A percentile compares a stretch with the other conserved stretches of the same genome.
Conservation (phyloP, 805 yeast species). For the Wickerhamiella nectarea region DNA sequence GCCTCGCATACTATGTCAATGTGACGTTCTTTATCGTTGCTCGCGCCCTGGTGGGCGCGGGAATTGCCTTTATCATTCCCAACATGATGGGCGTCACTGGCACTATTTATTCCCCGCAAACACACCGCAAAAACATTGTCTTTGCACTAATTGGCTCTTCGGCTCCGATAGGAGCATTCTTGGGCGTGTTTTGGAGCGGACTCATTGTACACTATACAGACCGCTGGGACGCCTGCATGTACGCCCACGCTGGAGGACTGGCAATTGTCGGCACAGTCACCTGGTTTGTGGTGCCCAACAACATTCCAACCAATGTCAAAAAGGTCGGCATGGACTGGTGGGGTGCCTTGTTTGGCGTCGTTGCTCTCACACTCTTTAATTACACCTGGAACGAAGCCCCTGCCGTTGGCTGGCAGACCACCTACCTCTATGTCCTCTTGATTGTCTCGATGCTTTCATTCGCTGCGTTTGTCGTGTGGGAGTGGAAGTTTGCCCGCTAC, state of each 20-base stretch:
- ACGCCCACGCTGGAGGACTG: slow-evolving; percentile 30
- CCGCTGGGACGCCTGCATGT: slow-evolving; percentile 27
- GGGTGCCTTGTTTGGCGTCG: slow-evolving; percentile 45
- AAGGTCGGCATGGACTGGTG: slow-evolving; percentile 31
- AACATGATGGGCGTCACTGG: slow-evolving; percentile 47
- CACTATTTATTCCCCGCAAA: slow-evolving; percentile 16
- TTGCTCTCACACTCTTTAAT: slow-evolving; percentile 48
- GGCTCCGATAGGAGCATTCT: slow-evolving; percentile 49
- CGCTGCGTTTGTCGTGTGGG: slow-evolving; percentile 36
- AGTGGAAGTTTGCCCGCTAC: slow-evolving; percentile 31
- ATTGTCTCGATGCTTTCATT: slow-evolving; percentile 36
- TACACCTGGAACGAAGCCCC: slow-evolving; percentile 71
- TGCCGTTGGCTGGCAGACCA: slow-evolving; percentile 47
- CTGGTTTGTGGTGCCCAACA: slow-evolving; percentile 10
- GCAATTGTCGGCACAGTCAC: slow-evolving; percentile 10
- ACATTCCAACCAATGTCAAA: slow-evolving; percentile 10
- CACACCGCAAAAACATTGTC: slow-evolving; percentile 35
- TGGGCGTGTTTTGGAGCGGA: slow-evolving; percentile 37
- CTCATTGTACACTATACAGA: slow-evolving; percentile 15
- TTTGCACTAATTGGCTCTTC: slow-evolving; percentile 46
- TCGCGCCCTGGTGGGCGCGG: slow-evolving; percentile 53
- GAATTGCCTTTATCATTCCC: slow-evolving; percentile 46
- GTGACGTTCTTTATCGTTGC: slow-evolving; percentile 26
- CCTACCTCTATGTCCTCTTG: slow-evolving; percentile 45
- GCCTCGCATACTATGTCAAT: slow-evolving; percentile 38